Evolutionary conservation across 306 rosid species (phyloP).

Genomic region (Betula pendula): DNA sequence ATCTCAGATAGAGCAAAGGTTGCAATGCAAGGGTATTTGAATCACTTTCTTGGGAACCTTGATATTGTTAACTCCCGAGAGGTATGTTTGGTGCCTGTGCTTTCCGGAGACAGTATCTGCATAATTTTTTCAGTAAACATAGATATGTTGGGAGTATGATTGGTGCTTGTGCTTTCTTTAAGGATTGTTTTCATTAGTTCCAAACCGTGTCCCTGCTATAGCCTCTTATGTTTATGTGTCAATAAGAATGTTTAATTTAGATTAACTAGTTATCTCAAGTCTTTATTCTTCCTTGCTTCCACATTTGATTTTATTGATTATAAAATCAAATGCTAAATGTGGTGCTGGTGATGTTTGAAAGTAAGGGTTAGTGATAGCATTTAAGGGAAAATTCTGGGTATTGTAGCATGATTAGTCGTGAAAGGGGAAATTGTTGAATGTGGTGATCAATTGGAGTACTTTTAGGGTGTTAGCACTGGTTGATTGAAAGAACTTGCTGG

Average conservation of each 20-base stretch:
- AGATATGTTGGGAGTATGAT: neutral
- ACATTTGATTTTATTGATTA: neutral
- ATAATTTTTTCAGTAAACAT: neutral
- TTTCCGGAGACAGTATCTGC: slow-evolving; percentile 17
- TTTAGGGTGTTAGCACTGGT: neutral
- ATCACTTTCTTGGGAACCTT: slow-evolving; percentile 93
- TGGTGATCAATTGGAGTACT: neutral
- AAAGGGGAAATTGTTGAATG: neutral
- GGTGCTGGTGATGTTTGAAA: neutral
- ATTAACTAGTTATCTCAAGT: neutral
- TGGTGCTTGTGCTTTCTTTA: neutral
- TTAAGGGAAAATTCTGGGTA: neutral
- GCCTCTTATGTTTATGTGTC: neutral
- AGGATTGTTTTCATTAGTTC: neutral
- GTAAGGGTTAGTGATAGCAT: neutral
- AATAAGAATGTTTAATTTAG: neutral
- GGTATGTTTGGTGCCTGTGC: slow-evolving; percentile 53
- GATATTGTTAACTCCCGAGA: slow-evolving; percentile 92
- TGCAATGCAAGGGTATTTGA: slow-evolving; percentile 98
- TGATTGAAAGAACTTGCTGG: neutral
- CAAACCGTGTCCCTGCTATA: neutral
- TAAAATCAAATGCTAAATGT: neutral
- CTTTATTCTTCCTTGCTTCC: neutral
- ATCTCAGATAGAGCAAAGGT: slow-evolving; percentile 85
- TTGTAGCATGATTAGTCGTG: neutral